A percentile compares a stretch with the other conserved stretches of the same genome.
Evolutionary conservation across 2,329 filamentous ascomycete species (phyloP).

Genomic region (Colletotrichum sp.): DNA sequence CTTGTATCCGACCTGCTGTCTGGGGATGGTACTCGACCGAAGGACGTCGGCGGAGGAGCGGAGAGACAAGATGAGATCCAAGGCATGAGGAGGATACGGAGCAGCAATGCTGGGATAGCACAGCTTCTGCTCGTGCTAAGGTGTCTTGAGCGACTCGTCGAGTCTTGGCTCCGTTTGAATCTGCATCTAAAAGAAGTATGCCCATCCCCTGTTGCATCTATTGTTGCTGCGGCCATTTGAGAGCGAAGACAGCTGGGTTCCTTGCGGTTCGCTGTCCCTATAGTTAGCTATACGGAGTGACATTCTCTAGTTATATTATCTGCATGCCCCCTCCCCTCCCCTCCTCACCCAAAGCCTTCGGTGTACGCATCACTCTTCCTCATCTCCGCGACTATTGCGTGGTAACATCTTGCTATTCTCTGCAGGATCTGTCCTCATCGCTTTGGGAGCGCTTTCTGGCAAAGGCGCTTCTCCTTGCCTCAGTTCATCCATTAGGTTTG

Average conservation of each 20-base stretch:
- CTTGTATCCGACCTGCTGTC: not conserved
- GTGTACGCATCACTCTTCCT: not conserved
- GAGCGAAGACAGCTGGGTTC: not conserved
- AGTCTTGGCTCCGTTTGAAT: conserved; percentile 10
- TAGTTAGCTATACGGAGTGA: not conserved
- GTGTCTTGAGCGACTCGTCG: not conserved
- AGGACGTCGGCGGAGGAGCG: not conserved
- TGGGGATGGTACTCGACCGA: not conserved
- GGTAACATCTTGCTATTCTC: not conserved
- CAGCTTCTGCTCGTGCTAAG: not conserved
- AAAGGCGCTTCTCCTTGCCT: not conserved
- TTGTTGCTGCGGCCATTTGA: not conserved
- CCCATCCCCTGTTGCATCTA: not conserved
- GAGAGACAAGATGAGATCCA: not conserved
- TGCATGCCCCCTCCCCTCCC: not conserved
- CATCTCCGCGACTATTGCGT: not conserved
- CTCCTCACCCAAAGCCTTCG: not conserved
- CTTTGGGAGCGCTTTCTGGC: not conserved
- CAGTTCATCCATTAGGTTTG: not conserved
- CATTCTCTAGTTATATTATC: conserved; percentile 5
- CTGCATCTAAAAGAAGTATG: not conserved
- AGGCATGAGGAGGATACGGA: not conserved
- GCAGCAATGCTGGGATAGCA: not conserved
- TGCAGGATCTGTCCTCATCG: not conserved
- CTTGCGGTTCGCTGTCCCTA: not conserved